Evolutionary conservation across 345 rosid genomes (phyloP).

Genomic region (Nephelium lappaceum): DNA sequence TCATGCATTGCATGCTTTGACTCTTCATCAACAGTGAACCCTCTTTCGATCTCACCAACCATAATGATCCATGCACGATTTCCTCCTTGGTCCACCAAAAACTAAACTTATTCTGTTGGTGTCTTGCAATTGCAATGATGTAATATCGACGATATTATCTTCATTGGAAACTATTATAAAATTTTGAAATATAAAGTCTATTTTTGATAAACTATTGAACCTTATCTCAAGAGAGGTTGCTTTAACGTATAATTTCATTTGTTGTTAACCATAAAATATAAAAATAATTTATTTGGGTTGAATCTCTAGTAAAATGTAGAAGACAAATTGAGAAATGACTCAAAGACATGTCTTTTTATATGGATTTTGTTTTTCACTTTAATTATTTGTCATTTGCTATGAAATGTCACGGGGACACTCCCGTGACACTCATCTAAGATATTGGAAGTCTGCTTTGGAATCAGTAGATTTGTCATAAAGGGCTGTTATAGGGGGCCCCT

Average conservation of each 20-base stretch:
- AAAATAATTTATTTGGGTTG: not conserved
- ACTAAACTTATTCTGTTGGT: not conserved
- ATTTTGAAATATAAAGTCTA: no score
- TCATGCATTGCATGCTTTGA: slow-evolving; percentile 1
- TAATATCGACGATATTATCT: not conserved
- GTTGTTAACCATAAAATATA: not conserved
- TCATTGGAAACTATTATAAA: not conserved
- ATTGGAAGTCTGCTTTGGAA: not conserved
- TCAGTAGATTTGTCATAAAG: not conserved
- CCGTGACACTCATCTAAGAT: slow-evolving; percentile 1
- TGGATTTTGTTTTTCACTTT: not conserved
- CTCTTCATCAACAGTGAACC: not conserved
- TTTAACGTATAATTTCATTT: not conserved
- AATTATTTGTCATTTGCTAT: not conserved
- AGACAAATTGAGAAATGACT: not conserved
- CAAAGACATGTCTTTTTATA: not conserved
- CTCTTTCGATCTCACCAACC: not conserved
- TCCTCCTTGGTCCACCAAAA: slow-evolving; percentile 9
- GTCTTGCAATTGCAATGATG: not conserved
- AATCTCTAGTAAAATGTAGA: not conserved
- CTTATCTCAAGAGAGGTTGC: not conserved
- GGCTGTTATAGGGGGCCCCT: not conserved
- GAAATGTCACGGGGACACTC: not conserved
- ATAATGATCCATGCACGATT: not conserved
- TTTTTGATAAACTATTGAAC: not conserved